A percentile compares a stretch with the other conserved stretches of the same genome.
Evolutionary conservation across 345 rosid species (phyloP).

Genomic region (Eucalyptus coolabah): DNA sequence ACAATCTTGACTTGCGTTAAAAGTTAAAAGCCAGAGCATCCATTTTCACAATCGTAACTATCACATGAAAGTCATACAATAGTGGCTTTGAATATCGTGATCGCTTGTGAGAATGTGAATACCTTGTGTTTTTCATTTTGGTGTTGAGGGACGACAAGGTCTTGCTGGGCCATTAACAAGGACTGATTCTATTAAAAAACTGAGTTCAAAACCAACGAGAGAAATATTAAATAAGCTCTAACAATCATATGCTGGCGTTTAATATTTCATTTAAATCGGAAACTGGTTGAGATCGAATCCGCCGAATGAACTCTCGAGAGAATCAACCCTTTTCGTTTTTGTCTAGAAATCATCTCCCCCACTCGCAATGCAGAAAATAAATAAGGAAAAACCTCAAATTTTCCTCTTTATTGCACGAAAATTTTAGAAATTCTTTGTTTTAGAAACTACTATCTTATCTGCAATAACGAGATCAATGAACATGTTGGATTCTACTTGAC

Average conservation of each 20-base stretch:
- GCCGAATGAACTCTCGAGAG: background rate
- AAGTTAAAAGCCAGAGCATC: background rate
- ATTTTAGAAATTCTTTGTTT: too few relatives aligned
- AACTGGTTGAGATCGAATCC: background rate
- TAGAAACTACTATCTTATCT: background rate
- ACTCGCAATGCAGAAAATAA: background rate
- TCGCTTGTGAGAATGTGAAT: background rate
- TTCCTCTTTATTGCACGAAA: background rate
- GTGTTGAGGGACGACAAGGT: background rate
- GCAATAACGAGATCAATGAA: background rate
- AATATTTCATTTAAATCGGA: background rate
- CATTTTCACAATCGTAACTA: background rate
- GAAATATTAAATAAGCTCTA: background rate
- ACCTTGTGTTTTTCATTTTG: background rate
- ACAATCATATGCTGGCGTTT: background rate
- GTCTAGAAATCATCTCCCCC: background rate
- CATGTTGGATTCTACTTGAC: background rate
- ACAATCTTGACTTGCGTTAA: background rate
- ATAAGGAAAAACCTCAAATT: background rate
- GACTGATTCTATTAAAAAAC: background rate
- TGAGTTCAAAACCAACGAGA: background rate
- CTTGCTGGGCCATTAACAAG: background rate
- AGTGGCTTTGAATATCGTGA: rapidly evolving
- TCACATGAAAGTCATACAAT: background rate
- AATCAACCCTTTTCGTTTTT: background rate